These are phyloP conservation scores for Cladophialophora carrionii DNA, from an alignment of 2,329 filamentous ascomycete genomes.

Conservation along the genomic window DNA sequence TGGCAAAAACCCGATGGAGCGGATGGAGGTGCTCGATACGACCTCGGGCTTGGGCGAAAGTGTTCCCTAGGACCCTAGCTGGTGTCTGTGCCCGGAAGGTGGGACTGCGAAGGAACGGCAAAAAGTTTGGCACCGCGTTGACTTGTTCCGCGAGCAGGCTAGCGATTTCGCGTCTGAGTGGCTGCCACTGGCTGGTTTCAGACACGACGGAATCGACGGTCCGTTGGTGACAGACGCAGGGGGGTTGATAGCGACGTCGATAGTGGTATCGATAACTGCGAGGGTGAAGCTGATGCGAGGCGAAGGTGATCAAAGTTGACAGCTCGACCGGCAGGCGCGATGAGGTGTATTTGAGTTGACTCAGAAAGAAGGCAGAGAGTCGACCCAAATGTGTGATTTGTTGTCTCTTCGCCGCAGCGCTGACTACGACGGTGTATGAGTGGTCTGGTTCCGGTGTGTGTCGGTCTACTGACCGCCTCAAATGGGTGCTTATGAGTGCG, in stretches of 20 bases:
- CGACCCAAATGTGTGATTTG: slow-evolving; percentile 21
- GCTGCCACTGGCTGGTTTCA: slow-evolving; percentile 30
- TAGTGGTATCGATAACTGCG: slow-evolving; percentile 3
- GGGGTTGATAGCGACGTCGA: slow-evolving; percentile 19
- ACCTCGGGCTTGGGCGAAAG: slow-evolving; percentile 24
- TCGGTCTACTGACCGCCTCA: slow-evolving; percentile 34
- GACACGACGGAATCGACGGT: slow-evolving; percentile 13
- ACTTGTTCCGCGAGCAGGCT: slow-evolving; percentile 27
- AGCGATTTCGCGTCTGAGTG: slow-evolving; percentile 22
- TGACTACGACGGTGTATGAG: slow-evolving; percentile 17
- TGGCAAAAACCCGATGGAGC: slow-evolving; percentile 30
- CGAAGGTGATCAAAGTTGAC: neutral
- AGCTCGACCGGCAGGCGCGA: slow-evolving; percentile 15
- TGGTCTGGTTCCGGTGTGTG: slow-evolving; percentile 20
- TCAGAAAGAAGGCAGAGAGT: slow-evolving; percentile 12
- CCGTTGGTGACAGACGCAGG: slow-evolving; percentile 30
- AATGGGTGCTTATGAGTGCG: slow-evolving; percentile 17
- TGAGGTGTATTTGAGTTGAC: slow-evolving; percentile 15
- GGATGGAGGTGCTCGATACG: slow-evolving; percentile 17
- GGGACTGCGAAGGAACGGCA: slow-evolving; percentile 17
- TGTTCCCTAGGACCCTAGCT: slow-evolving; percentile 6
- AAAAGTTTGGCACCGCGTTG: slow-evolving; percentile 27
- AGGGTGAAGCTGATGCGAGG: neutral
- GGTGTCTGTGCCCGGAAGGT: slow-evolving; percentile 1
- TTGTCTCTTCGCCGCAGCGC: slow-evolving; percentile 22